Evolutionary conservation across 306 rosid species (phyloP), one percentile per base, ranked within the genome.

Genomic region (Vachellia pachyceras): DNA sequence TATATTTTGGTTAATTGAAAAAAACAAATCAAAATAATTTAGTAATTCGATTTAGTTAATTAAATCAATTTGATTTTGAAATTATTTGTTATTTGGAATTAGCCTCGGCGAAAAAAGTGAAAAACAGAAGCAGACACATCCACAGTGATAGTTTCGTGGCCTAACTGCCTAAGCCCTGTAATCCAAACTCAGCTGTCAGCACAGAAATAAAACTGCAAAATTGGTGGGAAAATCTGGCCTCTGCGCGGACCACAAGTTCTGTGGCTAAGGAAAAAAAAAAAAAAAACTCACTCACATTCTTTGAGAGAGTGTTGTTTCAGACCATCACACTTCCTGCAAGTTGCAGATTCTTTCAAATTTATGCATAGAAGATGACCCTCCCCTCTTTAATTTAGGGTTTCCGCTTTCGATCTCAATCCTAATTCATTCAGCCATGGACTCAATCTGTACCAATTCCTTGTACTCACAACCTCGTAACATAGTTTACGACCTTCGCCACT

Each of bases 391-490:
- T 29, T 72, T 85, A 86, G 87, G 88, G 88, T 85, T 84, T 69
- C 81, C 10, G 1, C 9, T 45, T 39, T 22, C 23, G 15, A 52
- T 69, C 29, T 46, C 13, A 35, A n/a, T 46, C 80, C 72, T 54
- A 45, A 41, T 77, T 44, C 61, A 14, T 46, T 12, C 73, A 60
- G 3, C 77, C 65, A 92, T 92, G 97, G 89, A 88, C 10, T 88
- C 84, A 35, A 22, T 88, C 60, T 83, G 15, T 33, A 82, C 82
- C 40, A 89, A 68, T 70, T 88, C 77, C 36, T 22, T 77, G 4
- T 37, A 68, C 75, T 3, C 81, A 1, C 72, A 76, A 1, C 82
- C 70, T 15, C 73, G 77, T 33, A 46, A 49, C 66, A 45, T 41
- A 39, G 78, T 36, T 75, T 67, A 69, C 7, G 22, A 68, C 47